phyloP scores from a whole-genome alignment of 345 rosid species.

The Eucalyptus sp. region DNA sequence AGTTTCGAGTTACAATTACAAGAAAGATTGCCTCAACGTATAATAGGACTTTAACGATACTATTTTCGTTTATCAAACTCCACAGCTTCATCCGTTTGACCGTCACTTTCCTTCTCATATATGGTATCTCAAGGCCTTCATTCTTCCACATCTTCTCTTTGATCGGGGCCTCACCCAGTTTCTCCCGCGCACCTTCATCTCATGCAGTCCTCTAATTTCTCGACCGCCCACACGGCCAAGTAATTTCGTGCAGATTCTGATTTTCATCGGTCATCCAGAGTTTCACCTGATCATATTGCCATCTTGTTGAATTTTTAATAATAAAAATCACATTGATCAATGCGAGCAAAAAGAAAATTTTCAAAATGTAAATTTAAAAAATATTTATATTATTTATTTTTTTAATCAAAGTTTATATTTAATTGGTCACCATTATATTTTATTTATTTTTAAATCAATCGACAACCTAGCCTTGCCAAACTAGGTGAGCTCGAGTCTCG shows the following conservation, averaged over 20 bases:
- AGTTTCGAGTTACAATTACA: neutral
- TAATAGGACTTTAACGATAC: neutral
- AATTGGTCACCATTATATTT: too few relatives aligned
- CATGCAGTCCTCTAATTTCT: neutral
- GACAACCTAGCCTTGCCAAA: too few relatives aligned
- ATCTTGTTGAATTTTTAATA: neutral
- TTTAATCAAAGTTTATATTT: too few relatives aligned
- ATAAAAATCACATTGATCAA: neutral
- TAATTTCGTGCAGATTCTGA: neutral
- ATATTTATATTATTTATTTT: too few relatives aligned
- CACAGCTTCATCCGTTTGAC: neutral
- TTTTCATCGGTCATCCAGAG: neutral
- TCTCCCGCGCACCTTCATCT: neutral
- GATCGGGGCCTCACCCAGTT: neutral
- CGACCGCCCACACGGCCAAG: too few relatives aligned
- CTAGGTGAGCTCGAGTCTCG: too few relatives aligned
- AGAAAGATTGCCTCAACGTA: neutral
- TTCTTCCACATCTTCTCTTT: neutral
- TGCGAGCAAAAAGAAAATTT: neutral
- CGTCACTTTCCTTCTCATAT: neutral
- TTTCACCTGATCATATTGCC: neutral
- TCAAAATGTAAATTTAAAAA: too few relatives aligned
- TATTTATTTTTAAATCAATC: too few relatives aligned
- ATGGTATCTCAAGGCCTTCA: neutral
- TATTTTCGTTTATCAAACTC: neutral